Percentiles rank a stretch among this genome's conserved stretches.
Evolutionary conservation across 495 filamentous ascomycete species (phyloP).

Genomic region (Thozetella sp.): DNA sequence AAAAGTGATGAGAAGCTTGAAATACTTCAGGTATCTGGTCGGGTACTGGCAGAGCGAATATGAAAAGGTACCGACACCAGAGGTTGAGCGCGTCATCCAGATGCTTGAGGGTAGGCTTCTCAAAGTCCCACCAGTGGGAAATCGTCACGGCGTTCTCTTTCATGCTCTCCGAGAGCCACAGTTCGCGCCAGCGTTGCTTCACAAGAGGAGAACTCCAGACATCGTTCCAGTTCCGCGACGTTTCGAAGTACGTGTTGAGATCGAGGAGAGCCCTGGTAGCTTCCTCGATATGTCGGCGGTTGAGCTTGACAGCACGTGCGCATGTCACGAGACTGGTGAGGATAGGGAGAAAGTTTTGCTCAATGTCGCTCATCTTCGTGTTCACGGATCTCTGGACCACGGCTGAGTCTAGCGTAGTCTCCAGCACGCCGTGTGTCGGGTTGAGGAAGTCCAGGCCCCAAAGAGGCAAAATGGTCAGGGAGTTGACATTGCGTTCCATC

Average conservation of each 20-base stretch:
- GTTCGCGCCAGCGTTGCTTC: slow-evolving; percentile 60
- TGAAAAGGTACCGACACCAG: slow-evolving; percentile 69
- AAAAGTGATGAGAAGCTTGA: slow-evolving; percentile 68
- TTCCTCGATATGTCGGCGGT: slow-evolving; percentile 53
- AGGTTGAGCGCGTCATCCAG: slow-evolving; percentile 60
- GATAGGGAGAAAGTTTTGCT: slow-evolving; percentile 63
- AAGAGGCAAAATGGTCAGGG: slow-evolving; percentile 64
- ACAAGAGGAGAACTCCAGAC: slow-evolving; percentile 65
- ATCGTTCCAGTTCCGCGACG: slow-evolving; percentile 62
- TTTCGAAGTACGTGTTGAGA: slow-evolving; percentile 63
- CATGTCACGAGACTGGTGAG: slow-evolving; percentile 60
- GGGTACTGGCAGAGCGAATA: slow-evolving; percentile 67
- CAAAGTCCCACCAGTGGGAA: slow-evolving; percentile 56
- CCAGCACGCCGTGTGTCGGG: slow-evolving; percentile 65
- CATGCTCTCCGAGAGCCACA: slow-evolving; percentile 63
- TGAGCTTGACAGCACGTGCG: slow-evolving; percentile 53
- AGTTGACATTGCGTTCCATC: slow-evolving; percentile 66
- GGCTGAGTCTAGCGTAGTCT: slow-evolving; percentile 62
- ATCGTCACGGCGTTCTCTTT: slow-evolving; percentile 48
- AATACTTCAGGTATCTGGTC: slow-evolving; percentile 66
- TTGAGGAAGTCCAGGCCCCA: slow-evolving; percentile 68
- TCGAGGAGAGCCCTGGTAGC: slow-evolving; percentile 60
- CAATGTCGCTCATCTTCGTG: slow-evolving; percentile 56
- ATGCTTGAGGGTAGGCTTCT: slow-evolving; percentile 58
- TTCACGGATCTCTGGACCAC: slow-evolving; percentile 56